Evolutionary conservation across 345 rosid genomes (phyloP).

Genomic region (Ailanthus altissimus): DNA sequence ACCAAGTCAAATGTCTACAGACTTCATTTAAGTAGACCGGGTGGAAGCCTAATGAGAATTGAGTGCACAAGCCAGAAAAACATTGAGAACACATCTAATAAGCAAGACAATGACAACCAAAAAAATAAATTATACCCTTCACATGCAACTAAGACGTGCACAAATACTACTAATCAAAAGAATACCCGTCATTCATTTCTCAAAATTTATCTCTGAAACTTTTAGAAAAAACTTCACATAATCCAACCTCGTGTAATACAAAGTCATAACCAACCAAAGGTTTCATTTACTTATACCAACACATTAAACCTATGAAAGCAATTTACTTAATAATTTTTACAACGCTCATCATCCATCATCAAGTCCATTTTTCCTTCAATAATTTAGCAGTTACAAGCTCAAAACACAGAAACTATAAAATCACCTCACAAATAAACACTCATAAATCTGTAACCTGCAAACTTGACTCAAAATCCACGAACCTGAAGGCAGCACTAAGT

Average conservation of each 20-base stretch:
- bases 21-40: background rate
- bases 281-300: background rate
- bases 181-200: background rate
- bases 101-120: background rate
- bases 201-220: background rate
- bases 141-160: background rate
- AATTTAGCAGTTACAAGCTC: background rate
- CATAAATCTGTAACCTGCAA: background rate
- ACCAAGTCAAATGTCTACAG: background rate
- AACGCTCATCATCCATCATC: background rate
- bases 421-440: too few relatives aligned
- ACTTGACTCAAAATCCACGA: constrained; percentile 18
- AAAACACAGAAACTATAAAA: background rate
- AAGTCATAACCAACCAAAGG: too few relatives aligned
- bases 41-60: background rate
- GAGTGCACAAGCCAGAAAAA: background rate
- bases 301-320: background rate
- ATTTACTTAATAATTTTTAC: background rate
- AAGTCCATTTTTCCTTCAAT: background rate
- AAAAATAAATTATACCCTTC: background rate
- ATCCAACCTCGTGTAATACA: too few relatives aligned
- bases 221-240: background rate
- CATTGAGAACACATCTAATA: background rate
- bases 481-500: constrained; percentile 88
- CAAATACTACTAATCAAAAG: background rate